phyloP scores from a whole-genome alignment of 495 filamentous ascomycete species.

The Usnea hakonensis region DNA sequence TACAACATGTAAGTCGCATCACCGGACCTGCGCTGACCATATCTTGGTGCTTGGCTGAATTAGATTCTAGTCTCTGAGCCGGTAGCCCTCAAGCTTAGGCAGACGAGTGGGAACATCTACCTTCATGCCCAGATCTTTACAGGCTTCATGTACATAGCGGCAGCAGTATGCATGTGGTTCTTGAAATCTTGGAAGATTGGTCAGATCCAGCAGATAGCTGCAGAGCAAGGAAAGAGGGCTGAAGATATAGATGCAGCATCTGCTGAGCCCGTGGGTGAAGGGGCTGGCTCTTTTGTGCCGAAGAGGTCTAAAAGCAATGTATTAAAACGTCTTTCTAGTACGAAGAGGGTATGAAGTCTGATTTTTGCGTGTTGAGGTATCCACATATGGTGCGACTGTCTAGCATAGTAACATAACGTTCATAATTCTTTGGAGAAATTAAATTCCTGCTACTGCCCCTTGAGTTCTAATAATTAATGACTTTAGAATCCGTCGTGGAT shows the following conservation, averaged over 20 bases:
- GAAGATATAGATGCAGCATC: slow-evolving; percentile 9
- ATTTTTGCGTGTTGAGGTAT: neutral
- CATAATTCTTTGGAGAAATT: neutral
- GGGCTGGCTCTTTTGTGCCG: neutral
- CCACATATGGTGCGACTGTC: neutral
- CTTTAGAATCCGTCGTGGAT: neutral
- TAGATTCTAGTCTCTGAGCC: slow-evolving; percentile 48
- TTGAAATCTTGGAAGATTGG: slow-evolving; percentile 34
- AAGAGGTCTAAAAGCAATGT: slow-evolving; percentile 11
- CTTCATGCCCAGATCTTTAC: slow-evolving; percentile 55
- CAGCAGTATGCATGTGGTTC: slow-evolving; percentile 43
- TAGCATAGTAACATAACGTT: neutral
- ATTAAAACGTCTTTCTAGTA: slow-evolving; percentile 15
- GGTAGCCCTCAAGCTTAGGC: slow-evolving; percentile 54
- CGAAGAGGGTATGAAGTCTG: slow-evolving; percentile 23
- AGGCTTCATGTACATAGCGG: slow-evolving; percentile 52
- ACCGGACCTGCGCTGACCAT: neutral
- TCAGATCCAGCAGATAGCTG: slow-evolving; percentile 18
- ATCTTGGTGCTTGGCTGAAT: slow-evolving; percentile 5
- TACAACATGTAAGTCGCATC: slow-evolving; percentile 43
- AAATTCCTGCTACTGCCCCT: neutral
- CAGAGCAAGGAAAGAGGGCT: slow-evolving; percentile 12
- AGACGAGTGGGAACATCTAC: slow-evolving; percentile 40
- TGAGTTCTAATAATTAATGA: neutral
- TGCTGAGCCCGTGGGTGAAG: slow-evolving; percentile 4